Conservation (phyloP, 2,329 filamentous ascomycete species). For the Microdochium nivale region DNA sequence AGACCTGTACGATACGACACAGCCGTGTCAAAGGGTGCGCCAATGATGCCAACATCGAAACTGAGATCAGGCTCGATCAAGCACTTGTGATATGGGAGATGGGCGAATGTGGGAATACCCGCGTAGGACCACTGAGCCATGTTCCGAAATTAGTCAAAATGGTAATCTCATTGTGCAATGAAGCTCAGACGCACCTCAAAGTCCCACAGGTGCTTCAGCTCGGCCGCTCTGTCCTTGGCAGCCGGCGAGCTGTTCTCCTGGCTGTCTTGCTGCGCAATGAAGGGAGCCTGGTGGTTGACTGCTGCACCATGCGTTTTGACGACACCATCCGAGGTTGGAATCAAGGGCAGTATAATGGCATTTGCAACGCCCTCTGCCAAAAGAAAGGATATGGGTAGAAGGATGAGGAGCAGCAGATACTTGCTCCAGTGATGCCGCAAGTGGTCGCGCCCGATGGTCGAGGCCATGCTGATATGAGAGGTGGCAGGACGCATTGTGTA, state of each 20-base stretch:
- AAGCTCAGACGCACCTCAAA: not conserved
- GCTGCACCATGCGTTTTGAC: not conserved
- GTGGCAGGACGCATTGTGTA: not conserved
- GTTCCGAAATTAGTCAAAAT: not conserved
- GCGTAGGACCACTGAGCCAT: constrained; percentile 50
- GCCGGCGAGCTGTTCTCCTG: not conserved
- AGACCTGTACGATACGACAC: constrained; percentile 60
- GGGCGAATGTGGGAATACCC: constrained; percentile 69
- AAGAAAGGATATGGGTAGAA: not conserved
- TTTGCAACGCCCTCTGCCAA: not conserved
- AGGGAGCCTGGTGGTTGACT: not conserved
- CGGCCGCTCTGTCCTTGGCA: not conserved
- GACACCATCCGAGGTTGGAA: not conserved
- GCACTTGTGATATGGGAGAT: constrained; percentile 60
- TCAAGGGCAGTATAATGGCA: not conserved
- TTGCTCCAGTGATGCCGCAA: not conserved
- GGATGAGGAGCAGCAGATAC: not conserved
- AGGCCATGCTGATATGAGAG: not conserved
- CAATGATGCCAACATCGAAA: constrained; percentile 66
- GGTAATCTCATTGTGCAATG: not conserved
- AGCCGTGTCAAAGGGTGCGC: constrained; percentile 66
- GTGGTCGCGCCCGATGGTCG: not conserved
- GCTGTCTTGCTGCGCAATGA: not conserved
- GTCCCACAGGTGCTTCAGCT: not conserved
- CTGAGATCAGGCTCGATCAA: constrained; percentile 53